phyloP scores from a whole-genome alignment of 1,284 basidiomycete species.

The Wolfiporia cocos region DNA sequence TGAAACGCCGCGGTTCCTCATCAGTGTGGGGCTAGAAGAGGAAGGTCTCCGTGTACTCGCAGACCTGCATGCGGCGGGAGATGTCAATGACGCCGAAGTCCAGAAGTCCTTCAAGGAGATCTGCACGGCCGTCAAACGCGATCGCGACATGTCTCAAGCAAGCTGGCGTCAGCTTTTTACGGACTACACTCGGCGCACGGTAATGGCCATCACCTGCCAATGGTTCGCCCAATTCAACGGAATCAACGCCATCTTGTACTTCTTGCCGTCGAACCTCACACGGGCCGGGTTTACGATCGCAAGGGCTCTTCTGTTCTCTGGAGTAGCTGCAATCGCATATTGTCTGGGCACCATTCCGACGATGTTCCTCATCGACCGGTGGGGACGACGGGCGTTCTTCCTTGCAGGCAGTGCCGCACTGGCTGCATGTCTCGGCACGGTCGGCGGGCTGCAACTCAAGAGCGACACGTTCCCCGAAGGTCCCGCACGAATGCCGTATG shows the following conservation, averaged over 20 bases:
- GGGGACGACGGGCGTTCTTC: slow-evolving; percentile 46
- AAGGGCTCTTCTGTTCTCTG: slow-evolving; percentile 42
- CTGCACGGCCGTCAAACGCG: slow-evolving; percentile 32
- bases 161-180: slow-evolving; percentile 41
- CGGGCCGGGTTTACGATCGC: slow-evolving; percentile 41
- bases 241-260: slow-evolving; percentile 53
- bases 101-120: slow-evolving; percentile 37
- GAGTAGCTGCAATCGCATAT: slow-evolving; percentile 52
- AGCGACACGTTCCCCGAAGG: slow-evolving; percentile 35
- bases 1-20: slow-evolving; percentile 49
- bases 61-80: slow-evolving; percentile 41
- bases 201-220: slow-evolving; percentile 46
- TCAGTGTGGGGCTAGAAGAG: slow-evolving; percentile 40
- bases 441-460: slow-evolving; percentile 39
- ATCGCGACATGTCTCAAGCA: slow-evolving; percentile 33
- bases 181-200: slow-evolving; percentile 38
- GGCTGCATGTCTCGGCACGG: slow-evolving; percentile 32
- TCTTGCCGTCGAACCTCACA: slow-evolving; percentile 43
- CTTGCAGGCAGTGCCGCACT: slow-evolving; percentile 41
- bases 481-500: slow-evolving; percentile 26
- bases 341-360: slow-evolving; percentile 51
- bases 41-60: slow-evolving; percentile 41
- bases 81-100: slow-evolving; percentile 33
- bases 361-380: slow-evolving; percentile 49
- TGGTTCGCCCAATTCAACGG: slow-evolving; percentile 53